Evolutionary conservation across 371 early-diverging fungal genomes (phyloP), one percentile per base, ranked within the genome.

Genomic region (Lichtheimia corymbifera): DNA sequence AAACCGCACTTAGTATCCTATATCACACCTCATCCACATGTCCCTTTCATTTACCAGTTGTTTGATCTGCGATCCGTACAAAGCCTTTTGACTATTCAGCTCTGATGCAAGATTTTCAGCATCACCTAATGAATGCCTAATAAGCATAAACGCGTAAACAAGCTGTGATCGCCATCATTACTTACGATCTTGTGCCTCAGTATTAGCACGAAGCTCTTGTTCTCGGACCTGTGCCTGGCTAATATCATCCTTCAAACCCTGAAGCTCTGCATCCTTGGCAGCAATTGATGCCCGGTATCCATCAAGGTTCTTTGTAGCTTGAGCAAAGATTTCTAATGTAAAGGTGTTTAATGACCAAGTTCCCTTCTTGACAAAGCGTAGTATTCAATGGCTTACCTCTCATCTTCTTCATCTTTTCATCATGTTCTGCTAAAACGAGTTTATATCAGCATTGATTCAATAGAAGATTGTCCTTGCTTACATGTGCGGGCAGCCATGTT

Each of bases 251-350:
- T 66, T 78, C 4, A 84, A 52, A 2, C 70, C 67, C n/a, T 67
- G 64, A 18, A 83, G 70, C 50, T 86, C 84, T 11, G 68, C 64
- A 53, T 83, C 81, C 59, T 86, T 81, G 14, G 76, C 62, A 1
- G 84, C 70, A 35, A 84, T 83, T 15, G 79, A 72, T n/a, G 81
- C 79, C 5, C 88, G 76, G 55, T 84, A 83, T 18, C 79, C 77
- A 58, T 83, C 85, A 40, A 87, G 62, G 47, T 76, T 87, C 54
- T 83, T 84, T 42, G 84, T 83, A 27, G 86, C 85, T 41, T 82
- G 85, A 5, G 82, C 84, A 68, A 87, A 87, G 11, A 87, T 84
- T 22, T 75, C 80, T 79, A 17, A 30, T 20, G 0, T 27, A 45
- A 47, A 22, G 50, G 9, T 45, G 54, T 52, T 42, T 27, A 30